Evolutionary conservation across 225 moss, liverwort and hornwort genomes (phyloP).

Genomic region (Pleurozium schreberi): DNA sequence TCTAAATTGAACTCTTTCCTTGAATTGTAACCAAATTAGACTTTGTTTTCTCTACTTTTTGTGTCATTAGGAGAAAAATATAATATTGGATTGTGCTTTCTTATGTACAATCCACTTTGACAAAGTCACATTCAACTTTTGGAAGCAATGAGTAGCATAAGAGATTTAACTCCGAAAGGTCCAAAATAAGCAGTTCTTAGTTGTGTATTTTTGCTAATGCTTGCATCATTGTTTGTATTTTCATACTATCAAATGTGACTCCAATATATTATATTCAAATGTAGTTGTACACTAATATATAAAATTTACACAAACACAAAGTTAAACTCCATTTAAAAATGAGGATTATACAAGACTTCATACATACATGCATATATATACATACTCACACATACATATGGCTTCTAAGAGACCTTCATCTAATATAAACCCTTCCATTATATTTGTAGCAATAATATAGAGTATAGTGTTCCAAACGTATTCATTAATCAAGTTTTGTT

Average conservation of each 20-base stretch:
- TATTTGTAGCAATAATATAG: not conserved
- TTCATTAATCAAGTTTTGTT: not conserved
- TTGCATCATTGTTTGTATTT: not conserved
- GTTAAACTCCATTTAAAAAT: not conserved
- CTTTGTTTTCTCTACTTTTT: accelerated
- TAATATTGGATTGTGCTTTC: accelerated
- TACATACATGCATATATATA: not conserved
- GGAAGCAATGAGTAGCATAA: not conserved
- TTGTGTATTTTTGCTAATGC: not conserved
- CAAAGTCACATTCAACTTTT: not conserved
- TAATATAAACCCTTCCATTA: not conserved
- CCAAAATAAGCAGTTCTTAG: accelerated
- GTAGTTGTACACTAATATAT: accelerated
- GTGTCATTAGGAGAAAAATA: not conserved
- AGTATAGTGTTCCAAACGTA: not conserved
- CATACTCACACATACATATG: not conserved
- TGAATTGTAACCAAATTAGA: no score
- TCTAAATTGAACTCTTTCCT: accelerated
- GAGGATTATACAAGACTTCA: not conserved
- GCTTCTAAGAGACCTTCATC: not conserved
- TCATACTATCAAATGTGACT: no score
- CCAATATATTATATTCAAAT: no score
- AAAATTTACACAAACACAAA: not conserved
- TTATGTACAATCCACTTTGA: not conserved
- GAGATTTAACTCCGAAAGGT: not conserved